phyloP scores from a whole-genome alignment of 306 rosid genomes.

The Dalbergia cultrata region DNA sequence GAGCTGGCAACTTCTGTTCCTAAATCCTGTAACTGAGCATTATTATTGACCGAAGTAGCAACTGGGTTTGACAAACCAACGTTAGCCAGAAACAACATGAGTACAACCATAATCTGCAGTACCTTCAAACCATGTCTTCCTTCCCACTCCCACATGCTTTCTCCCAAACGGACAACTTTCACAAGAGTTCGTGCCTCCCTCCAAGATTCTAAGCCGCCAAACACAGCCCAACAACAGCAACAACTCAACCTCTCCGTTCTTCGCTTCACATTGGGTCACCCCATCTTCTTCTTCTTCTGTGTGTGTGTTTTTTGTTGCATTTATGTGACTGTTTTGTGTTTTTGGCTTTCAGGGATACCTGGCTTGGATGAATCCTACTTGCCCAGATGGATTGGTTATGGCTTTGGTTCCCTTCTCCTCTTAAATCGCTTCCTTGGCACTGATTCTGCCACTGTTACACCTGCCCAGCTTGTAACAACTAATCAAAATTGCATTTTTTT shows the following conservation, averaged over 20 bases:
- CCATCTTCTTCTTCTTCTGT: constrained; percentile 9
- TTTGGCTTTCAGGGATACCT: constrained; percentile 70
- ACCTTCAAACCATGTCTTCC: constrained; percentile 49
- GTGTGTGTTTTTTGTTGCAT: background rate
- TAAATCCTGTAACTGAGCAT: too few relatives aligned
- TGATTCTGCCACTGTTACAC: constrained; percentile 58
- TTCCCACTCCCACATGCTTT: constrained; percentile 24
- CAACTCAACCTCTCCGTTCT: constrained; percentile 87
- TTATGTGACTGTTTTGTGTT: background rate
- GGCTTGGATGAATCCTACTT: constrained; percentile 96
- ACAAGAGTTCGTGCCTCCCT: constrained; percentile 60
- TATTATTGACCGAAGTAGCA: background rate
- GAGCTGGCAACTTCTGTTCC: too few relatives aligned
- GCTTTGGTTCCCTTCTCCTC: constrained; percentile 84
- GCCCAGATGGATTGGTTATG: constrained; percentile 97
- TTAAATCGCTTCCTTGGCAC: constrained; percentile 80
- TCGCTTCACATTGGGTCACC: constrained; percentile 87
- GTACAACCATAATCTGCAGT: constrained; percentile 12
- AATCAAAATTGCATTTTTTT: background rate
- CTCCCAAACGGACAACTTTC: constrained; percentile 42
- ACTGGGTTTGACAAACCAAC: background rate
- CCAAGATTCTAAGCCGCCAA: constrained; percentile 61
- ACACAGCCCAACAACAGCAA: constrained; percentile 42
- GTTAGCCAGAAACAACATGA: constrained; percentile 50
- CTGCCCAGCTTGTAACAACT: constrained; percentile 70